phyloP scores from a whole-genome alignment of 345 rosid genomes.

The Eucalyptus albens region DNA sequence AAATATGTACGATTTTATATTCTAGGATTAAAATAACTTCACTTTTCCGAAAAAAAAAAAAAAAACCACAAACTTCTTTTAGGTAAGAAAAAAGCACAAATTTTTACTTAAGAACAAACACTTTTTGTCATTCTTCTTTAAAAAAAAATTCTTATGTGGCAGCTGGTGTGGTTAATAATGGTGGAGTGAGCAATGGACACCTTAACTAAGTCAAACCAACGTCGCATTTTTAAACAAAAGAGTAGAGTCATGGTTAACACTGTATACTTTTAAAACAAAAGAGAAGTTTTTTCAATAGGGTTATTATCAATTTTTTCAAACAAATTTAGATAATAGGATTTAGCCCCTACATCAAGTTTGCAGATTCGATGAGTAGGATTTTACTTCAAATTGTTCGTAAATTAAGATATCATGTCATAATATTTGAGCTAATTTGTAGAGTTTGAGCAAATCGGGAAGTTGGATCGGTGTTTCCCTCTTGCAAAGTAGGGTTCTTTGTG shows the following conservation, averaged over 20 bases:
- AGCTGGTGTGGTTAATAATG: accelerated
- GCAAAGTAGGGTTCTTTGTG: neutral
- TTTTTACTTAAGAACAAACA: neutral
- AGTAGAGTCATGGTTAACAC: too few relatives aligned
- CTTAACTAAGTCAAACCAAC: neutral
- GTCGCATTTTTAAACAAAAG: accelerated
- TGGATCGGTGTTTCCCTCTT: neutral
- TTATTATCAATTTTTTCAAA: accelerated
- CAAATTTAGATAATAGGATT: neutral
- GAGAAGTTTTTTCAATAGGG: neutral
- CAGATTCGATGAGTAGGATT: neutral
- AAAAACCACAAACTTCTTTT: neutral
- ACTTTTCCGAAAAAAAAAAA: neutral
- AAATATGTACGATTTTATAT: neutral
- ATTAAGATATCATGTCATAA: neutral
- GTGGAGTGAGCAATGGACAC: neutral
- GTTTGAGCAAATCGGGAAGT: neutral
- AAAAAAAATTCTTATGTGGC: neutral
- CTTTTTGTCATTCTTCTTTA: neutral
- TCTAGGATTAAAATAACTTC: neutral
- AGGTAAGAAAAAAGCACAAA: neutral
- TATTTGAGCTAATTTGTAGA: neutral
- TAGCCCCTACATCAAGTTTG: neutral
- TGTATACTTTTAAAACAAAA: accelerated
- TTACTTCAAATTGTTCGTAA: neutral